Conservation (phyloP, 208 protist genomes). For the Balamuthia mandrillaris region DNA sequence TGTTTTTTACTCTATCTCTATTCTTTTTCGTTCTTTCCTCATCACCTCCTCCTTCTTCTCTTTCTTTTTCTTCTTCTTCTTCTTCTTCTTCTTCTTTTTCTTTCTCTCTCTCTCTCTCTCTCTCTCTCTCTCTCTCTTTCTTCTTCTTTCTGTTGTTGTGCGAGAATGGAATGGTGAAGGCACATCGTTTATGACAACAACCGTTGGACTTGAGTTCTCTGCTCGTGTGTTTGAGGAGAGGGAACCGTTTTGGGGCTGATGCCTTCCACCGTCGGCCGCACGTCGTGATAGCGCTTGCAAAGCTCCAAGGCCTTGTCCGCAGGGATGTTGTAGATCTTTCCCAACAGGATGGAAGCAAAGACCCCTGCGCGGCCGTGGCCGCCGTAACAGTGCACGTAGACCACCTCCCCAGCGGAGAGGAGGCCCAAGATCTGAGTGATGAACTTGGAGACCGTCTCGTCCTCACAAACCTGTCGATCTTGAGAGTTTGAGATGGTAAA, state of each 20-base stretch:
- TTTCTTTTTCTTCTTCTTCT: no score
- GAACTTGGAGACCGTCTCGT: no score
- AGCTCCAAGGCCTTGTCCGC: neutral
- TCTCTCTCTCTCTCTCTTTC: no score
- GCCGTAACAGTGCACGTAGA: conserved; percentile 11
- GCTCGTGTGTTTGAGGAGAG: neutral
- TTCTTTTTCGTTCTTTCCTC: no score
- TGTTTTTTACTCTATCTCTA: no score
- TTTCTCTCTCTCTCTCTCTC: no score
- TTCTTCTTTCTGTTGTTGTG: no score
- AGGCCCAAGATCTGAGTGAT: neutral
- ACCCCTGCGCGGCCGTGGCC: neutral
- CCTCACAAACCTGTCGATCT: no score
- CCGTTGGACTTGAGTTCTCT: neutral
- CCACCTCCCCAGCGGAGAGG: neutral
- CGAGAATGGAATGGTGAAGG: no score
- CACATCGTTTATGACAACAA: no score
- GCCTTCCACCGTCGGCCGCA: neutral
- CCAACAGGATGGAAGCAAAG: neutral
- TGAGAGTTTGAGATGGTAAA: neutral
- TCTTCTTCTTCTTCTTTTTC: no score
- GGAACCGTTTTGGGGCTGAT: conserved; percentile 12
- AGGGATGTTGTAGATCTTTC: neutral
- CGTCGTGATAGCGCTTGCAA: conserved; percentile 16
- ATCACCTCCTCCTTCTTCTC: no score